Base-by-base conservation (phyloP, 2,329 filamentous ascomycete species). In the Dactylonectria macrodidyma region DNA sequence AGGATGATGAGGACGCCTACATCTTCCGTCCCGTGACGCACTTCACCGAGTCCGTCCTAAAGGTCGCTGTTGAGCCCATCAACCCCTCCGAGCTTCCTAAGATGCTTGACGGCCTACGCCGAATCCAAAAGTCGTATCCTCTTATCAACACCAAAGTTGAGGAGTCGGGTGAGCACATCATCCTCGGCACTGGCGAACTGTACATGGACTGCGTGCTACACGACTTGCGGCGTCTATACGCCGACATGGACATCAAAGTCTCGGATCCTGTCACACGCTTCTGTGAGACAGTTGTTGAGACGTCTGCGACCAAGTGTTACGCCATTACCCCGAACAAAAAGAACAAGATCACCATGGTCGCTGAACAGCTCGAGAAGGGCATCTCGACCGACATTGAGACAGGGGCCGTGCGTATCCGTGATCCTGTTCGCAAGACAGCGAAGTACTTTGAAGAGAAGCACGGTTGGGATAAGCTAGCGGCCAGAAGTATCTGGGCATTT, bases 131-230 rank as follows among this genome's bases (percentile, higher is more conserved):
- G 82, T 97, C 94, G 76, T 99, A 98, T 76, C 96, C 96, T 34
- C 88, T 99, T 30, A 93, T 98, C 75, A 94, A 93, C 12, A 99
- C 96, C 5, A 98, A 98, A 81, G 96, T 99, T 3, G 96, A 99
- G 80, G 96, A 99, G 82, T 98, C 95, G 1, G 96, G 96, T 58
- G 96, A 99, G 81, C 96, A 99, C 78, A 92, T 99, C 72, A 88
- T 99, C 54, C 89, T 99, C 5, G 96, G 96, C 26, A 99, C 96
- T 0, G 96, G 96, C 67, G 96, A 99, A 81, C 86, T 99, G n/a
- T 99, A 99, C 84, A 98, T 99, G 95, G 96, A 99, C 80, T 99
- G 96, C 77, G 95, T 99, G 3, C 87, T 99, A 52, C 96, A 99
- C 80, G 96, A 99, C 78, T 87, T 99, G 54, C 92, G 96, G 61